phyloP scores from a whole-genome alignment of 2,329 filamentous ascomycete species.

The Clonostachys rhizophaga region DNA sequence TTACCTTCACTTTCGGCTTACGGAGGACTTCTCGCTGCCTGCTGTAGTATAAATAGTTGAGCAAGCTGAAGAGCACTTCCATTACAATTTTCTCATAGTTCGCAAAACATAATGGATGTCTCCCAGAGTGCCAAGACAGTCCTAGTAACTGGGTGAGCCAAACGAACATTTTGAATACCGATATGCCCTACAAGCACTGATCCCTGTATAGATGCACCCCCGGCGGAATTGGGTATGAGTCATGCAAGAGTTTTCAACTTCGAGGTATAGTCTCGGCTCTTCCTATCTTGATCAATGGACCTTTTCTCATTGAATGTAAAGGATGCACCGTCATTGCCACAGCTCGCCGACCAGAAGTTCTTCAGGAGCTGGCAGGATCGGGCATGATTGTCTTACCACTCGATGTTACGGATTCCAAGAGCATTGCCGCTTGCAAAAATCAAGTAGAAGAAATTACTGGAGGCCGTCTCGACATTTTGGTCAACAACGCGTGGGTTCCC shows the following conservation, averaged over 20 bases:
- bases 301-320: background rate
- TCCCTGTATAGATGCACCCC: constrained; percentile 44
- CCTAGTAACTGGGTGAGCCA: constrained; percentile 42
- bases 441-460: constrained; percentile 24
- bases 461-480: constrained; percentile 33
- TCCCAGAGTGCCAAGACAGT: constrained; percentile 25
- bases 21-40: no score
- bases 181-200: constrained; percentile 1
- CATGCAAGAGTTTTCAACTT: constrained; percentile 47
- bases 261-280: constrained; percentile 40
- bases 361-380: constrained; percentile 6
- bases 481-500: constrained; percentile 27
- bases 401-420: constrained; percentile 29
- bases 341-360: constrained; percentile 7
- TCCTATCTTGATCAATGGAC: background rate
- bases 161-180: background rate
- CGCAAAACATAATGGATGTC: no score
- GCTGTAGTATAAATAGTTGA: no score
- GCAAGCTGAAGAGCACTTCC: no score
- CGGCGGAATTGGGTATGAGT: constrained; percentile 51
- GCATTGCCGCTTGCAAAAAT: constrained; percentile 21
- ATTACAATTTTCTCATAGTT: no score
- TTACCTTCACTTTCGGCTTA: no score
- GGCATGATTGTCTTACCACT: constrained; percentile 19
- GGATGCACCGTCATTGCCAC: constrained; percentile 11